Evolutionary conservation across 2,329 filamentous ascomycete genomes (phyloP).

Genomic region (Neospermospora avenae): DNA sequence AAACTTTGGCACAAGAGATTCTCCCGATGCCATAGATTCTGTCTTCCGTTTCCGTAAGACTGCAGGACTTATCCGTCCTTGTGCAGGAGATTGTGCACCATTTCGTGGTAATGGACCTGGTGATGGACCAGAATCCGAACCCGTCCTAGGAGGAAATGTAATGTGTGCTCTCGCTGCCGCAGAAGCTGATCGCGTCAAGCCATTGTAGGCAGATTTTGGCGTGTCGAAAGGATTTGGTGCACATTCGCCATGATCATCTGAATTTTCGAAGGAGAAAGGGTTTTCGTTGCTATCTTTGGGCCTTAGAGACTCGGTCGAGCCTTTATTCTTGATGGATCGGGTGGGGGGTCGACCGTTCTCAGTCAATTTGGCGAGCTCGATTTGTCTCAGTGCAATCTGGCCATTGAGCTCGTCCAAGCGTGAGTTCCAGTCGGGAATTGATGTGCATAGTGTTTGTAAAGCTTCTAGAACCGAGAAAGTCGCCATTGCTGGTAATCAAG

Average conservation of each 20-base stretch:
- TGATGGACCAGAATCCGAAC: conserved; percentile 13
- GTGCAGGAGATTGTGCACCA: conserved; percentile 23
- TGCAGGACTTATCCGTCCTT: conserved; percentile 15
- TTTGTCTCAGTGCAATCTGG: conserved; percentile 60
- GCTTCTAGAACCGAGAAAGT: conserved; percentile 46
- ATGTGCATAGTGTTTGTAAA: conserved; percentile 50
- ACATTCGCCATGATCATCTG: conserved; percentile 16
- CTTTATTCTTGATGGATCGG: conserved; percentile 36
- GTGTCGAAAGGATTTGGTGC: conserved; percentile 19
- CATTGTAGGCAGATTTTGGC: conserved; percentile 19
- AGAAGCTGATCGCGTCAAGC: conserved; percentile 17
- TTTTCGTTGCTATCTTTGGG: conserved; percentile 31
- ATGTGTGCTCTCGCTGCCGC: conserved; percentile 19
- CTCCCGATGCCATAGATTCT: conserved; percentile 32
- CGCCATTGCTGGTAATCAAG: conserved; percentile 10
- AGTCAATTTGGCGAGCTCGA: conserved; percentile 52
- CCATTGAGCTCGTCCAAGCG: conserved; percentile 58
- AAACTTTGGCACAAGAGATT: conserved; percentile 42
- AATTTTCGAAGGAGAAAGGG: conserved; percentile 13
- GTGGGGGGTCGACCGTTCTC: conserved; percentile 35
- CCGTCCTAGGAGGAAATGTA: conserved; percentile 13
- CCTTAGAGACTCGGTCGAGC: conserved; percentile 35
- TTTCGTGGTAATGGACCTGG: conserved; percentile 22
- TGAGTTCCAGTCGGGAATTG: conserved; percentile 58
- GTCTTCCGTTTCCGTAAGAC: conserved; percentile 34